phyloP scores from a whole-genome alignment of 1,284 basidiomycete species.

The Megacollybia platyphylla region DNA sequence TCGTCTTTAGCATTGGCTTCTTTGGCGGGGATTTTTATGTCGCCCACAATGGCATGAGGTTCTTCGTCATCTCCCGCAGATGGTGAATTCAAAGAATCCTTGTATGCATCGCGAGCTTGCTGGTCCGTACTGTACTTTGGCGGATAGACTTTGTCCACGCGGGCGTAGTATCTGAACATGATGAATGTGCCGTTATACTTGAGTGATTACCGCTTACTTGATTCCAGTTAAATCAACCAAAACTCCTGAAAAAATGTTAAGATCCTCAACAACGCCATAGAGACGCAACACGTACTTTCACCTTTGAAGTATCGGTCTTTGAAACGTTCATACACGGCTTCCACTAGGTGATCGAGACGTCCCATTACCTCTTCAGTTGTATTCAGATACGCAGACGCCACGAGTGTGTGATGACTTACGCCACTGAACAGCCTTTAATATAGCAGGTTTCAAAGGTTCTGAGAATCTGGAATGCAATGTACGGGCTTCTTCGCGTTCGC shows the following conservation, averaged over 20 bases:
- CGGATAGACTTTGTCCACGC: slow-evolving; percentile 61
- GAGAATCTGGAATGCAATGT: slow-evolving; percentile 88
- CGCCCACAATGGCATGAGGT: slow-evolving; percentile 66
- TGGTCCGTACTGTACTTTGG: slow-evolving; percentile 42
- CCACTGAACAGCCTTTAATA: slow-evolving; percentile 90
- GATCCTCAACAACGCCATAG: slow-evolving; percentile 8
- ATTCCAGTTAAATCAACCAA: slow-evolving; percentile 75
- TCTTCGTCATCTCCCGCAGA: slow-evolving; percentile 25
- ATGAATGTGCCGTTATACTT: slow-evolving; percentile 6
- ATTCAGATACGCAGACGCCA: slow-evolving; percentile 3
- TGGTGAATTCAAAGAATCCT: slow-evolving; percentile 16
- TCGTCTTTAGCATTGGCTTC: slow-evolving; percentile 68
- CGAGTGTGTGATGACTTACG: slow-evolving; percentile 45
- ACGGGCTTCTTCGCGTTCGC: slow-evolving; percentile 80
- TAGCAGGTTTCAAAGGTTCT: slow-evolving; percentile 81
- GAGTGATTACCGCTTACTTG: slow-evolving; percentile 40
- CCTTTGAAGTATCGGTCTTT: slow-evolving; percentile 87
- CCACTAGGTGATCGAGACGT: slow-evolving; percentile 87
- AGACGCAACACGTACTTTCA: slow-evolving; percentile 56
- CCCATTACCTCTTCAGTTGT: slow-evolving; percentile 76
- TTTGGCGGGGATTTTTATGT: slow-evolving; percentile 66
- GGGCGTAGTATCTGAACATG: slow-evolving; percentile 57
- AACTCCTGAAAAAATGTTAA: slow-evolving; percentile 39
- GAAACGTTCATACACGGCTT: slow-evolving; percentile 90
- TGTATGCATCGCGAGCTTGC: slow-evolving; percentile 27